phyloP scores from a whole-genome alignment of 345 rosid species.

The Aegle marmelos region DNA sequence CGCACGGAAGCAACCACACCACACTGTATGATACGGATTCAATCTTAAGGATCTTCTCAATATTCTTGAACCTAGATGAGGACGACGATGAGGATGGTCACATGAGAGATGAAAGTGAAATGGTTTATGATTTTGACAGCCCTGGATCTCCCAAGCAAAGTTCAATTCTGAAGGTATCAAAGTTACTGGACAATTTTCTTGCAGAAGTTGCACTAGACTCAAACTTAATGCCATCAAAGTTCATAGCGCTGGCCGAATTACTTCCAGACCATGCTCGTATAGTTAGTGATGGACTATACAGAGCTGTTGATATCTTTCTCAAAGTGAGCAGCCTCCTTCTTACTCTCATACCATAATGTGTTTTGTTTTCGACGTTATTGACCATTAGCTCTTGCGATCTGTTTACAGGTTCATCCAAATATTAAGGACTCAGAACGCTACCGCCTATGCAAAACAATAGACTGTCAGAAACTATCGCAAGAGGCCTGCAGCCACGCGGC shows the following conservation, averaged over 20 bases:
- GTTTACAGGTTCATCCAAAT: constrained; percentile 76
- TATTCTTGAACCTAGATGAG: constrained; percentile 83
- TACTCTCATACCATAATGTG: background rate
- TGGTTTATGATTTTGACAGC: constrained; percentile 84
- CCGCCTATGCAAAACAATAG: constrained; percentile 89
- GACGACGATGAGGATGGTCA: constrained; percentile 64
- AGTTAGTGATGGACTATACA: constrained; percentile 84
- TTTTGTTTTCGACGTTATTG: background rate
- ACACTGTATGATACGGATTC: constrained; percentile 80
- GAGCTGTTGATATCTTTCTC: constrained; percentile 91
- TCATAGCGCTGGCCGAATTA: constrained; percentile 76
- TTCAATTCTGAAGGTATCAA: constrained; percentile 90
- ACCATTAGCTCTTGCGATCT: background rate
- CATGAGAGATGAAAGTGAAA: constrained; percentile 71
- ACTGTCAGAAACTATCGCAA: constrained; percentile 92
- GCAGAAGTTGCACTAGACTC: constrained; percentile 93
- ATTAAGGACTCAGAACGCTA: constrained; percentile 87
- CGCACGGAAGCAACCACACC: constrained; percentile 49
- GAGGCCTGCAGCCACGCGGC: constrained; percentile 99
- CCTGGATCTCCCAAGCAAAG: constrained; percentile 96
- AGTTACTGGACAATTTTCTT: constrained; percentile 75
- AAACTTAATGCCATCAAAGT: constrained; percentile 68
- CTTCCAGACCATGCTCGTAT: constrained; percentile 95
- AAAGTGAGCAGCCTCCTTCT: constrained; percentile 41
- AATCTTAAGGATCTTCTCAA: constrained; percentile 78